phyloP scores from a whole-genome alignment of 768 basidiomycete genomes.

The Agrocybe pediades region DNA sequence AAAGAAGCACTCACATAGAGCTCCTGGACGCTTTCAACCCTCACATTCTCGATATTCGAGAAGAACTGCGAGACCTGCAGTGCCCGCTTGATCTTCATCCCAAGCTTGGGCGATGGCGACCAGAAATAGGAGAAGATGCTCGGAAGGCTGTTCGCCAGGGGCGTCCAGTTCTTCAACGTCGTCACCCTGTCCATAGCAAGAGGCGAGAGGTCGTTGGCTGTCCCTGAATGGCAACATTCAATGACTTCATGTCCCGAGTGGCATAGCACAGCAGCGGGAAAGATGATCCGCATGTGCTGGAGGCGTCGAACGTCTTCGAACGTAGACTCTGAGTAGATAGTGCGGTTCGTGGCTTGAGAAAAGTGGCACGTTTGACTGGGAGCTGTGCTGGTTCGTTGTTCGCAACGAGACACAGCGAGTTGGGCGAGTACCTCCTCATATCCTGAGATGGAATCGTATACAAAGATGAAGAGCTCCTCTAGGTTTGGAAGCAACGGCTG shows the following conservation, averaged over 20 bases:
- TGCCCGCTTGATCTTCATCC: conserved; percentile 7
- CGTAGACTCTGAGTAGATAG: neutral
- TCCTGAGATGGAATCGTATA: neutral
- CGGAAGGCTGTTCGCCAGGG: conserved; percentile 1
- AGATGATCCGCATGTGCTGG: conserved; percentile 7
- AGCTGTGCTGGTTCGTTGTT: neutral
- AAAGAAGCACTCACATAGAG: conserved; percentile 4
- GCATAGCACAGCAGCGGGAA: conserved; percentile 2
- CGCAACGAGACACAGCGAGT: conserved; percentile 8
- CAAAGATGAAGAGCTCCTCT: conserved; percentile 8
- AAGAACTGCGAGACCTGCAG: conserved; percentile 10
- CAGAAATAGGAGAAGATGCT: conserved; percentile 10
- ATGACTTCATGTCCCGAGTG: conserved; percentile 5
- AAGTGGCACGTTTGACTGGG: too few species aligned
- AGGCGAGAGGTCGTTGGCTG: neutral
- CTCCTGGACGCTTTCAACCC: conserved; percentile 3
- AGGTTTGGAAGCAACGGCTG: conserved; percentile 4
- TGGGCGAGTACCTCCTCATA: neutral
- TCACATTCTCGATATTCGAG: conserved; percentile 2
- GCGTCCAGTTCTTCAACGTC: conserved; percentile 6
- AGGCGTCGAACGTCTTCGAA: neutral
- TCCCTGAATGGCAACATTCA: neutral
- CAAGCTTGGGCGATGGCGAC: neutral
- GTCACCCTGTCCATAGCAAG: neutral
- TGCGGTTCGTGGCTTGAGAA: too few species aligned